Percentiles rank a stretch among this genome's conserved stretches.
Conservation (phyloP, 2,329 filamentous ascomycete genomes). For the Calonectria crousiana region DNA sequence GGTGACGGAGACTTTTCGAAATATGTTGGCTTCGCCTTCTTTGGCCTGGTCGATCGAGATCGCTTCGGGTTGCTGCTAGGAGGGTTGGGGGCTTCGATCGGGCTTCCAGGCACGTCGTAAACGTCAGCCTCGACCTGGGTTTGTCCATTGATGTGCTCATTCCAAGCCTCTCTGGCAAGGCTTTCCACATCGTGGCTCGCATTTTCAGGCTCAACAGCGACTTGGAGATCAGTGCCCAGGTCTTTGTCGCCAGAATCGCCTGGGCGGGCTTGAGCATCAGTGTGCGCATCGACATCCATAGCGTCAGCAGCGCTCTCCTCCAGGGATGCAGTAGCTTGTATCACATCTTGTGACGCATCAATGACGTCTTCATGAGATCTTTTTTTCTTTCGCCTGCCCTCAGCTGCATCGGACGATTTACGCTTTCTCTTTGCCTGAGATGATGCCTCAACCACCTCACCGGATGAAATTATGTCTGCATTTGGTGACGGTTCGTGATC, state of each 20-base stretch:
- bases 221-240: slow-evolving; percentile 23
- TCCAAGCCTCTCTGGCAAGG: slow-evolving; percentile 51
- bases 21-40: slow-evolving; percentile 63
- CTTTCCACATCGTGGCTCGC: slow-evolving; percentile 43
- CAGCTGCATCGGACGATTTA: slow-evolving; percentile 45
- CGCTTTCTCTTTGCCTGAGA: slow-evolving; percentile 50
- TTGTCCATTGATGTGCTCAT: slow-evolving; percentile 48
- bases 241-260: slow-evolving; percentile 21
- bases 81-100: slow-evolving; percentile 33
- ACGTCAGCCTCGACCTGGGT: slow-evolving; percentile 36
- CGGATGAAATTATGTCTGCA: slow-evolving; percentile 23
- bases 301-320: slow-evolving; percentile 43
- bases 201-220: slow-evolving; percentile 20
- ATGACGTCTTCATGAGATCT: slow-evolving; percentile 41
- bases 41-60: slow-evolving; percentile 53
- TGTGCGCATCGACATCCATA: slow-evolving; percentile 40
- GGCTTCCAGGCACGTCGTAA: slow-evolving; percentile 44
- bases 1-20: slow-evolving; percentile 50
- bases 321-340: slow-evolving; percentile 41
- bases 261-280: slow-evolving; percentile 23
- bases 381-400: slow-evolving; percentile 51
- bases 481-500: slow-evolving; percentile 26
- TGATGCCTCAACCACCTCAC: slow-evolving; percentile 34
- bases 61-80: slow-evolving; percentile 42
- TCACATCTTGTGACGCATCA: slow-evolving; percentile 35